Percentiles rank a stretch among this genome's conserved stretches.
phyloP scores from a whole-genome alignment of 2,329 filamentous ascomycete genomes.

The Stemphylium lycopersici region DNA sequence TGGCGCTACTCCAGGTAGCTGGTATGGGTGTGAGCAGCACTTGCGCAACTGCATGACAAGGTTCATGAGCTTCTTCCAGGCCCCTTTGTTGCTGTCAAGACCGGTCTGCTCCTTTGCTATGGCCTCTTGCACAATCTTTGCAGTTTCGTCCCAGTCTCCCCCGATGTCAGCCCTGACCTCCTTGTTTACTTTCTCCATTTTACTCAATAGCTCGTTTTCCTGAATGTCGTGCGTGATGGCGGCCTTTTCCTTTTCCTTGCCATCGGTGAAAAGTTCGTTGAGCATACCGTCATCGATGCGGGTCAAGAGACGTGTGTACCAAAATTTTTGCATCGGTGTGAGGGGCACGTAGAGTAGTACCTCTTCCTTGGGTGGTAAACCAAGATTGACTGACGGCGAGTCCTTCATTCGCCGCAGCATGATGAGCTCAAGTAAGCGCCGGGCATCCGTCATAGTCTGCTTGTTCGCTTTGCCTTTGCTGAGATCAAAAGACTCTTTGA shows the following conservation, averaged over 20 bases:
- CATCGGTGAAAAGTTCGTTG: conserved; percentile 59
- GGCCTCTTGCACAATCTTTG: conserved; percentile 97
- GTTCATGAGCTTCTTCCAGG: conserved; percentile 61
- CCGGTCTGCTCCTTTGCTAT: conserved; percentile 51
- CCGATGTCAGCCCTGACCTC: conserved; percentile 17
- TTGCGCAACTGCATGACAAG: conserved; percentile 63
- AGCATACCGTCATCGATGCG: conserved; percentile 59
- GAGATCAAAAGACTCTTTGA: conserved; percentile 64
- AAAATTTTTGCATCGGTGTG: conserved; percentile 63
- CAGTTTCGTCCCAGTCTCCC: conserved; percentile 67
- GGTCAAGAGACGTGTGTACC: conserved; percentile 64
- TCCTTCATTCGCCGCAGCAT: conserved; percentile 66
- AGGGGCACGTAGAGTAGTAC: conserved; percentile 63
- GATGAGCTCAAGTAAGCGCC: conserved; percentile 60
- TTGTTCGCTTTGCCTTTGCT: conserved; percentile 60
- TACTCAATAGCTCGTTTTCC: conserved; percentile 43
- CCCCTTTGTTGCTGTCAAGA: conserved; percentile 40
- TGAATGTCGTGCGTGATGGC: conserved; percentile 47
- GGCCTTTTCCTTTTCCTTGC: conserved; percentile 53
- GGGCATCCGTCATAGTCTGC: conserved; percentile 59
- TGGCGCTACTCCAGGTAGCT: conserved; percentile 55
- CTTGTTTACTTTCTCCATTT: conserved; percentile 43
- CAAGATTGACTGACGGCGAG: conserved; percentile 60
- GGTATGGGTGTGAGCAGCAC: conserved; percentile 62
- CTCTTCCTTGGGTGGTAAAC: conserved; percentile 63